Conservation (phyloP, 345 rosid species). For the Limnanthes douglasii region DNA sequence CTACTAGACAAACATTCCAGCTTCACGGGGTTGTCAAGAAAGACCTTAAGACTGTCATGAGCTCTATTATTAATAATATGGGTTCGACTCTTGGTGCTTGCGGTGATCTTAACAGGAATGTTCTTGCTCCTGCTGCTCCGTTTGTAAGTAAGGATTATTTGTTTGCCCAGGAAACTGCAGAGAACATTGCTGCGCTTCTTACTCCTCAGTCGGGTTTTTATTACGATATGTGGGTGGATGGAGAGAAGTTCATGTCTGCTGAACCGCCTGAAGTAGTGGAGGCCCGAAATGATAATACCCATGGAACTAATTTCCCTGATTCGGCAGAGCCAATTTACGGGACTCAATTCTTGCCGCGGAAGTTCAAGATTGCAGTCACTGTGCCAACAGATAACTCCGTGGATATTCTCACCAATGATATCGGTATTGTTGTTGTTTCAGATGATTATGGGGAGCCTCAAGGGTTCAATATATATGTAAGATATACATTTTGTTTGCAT, state of each 20-base stretch:
- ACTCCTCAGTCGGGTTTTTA: conserved; percentile 96
- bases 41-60: conserved; percentile 91
- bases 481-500: too few species aligned
- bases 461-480: conserved; percentile 89
- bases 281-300: conserved; percentile 86
- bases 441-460: conserved; percentile 81
- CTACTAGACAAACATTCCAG: conserved; percentile 96
- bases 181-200: conserved; percentile 78
- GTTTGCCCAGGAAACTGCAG: conserved; percentile 86
- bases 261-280: conserved; percentile 86
- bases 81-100: conserved; percentile 98
- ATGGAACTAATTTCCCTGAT: conserved; percentile 89
- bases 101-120: conserved; percentile 96
- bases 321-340: conserved; percentile 96
- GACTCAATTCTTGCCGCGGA: conserved; percentile 93
- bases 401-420: conserved; percentile 85
- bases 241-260: conserved; percentile 75
- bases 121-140: conserved; percentile 94
- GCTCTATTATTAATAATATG: conserved; percentile 65
- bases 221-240: conserved; percentile 99
- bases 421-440: conserved; percentile 70
- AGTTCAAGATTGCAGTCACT: conserved; percentile 90
- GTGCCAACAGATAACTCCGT: conserved; percentile 91
- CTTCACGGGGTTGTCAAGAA: conserved; percentile 93
- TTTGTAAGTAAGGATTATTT: conserved; percentile 49